These are phyloP conservation scores for Monosporozyma aquatica DNA, from an alignment of 805 yeast species.

Conservation along the genomic window DNA sequence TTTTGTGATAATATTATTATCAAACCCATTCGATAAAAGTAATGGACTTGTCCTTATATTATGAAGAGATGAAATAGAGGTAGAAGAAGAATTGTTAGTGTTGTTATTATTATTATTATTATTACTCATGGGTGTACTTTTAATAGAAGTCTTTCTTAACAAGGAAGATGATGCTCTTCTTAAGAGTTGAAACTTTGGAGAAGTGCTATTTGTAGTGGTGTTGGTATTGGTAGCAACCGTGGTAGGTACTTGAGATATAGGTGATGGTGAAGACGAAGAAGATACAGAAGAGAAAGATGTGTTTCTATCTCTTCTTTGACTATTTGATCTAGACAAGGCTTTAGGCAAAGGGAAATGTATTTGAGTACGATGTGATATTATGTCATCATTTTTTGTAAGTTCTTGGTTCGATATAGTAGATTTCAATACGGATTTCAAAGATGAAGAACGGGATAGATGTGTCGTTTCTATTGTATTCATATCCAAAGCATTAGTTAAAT, in stretches of 20 bases:
- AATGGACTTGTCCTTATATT: not conserved
- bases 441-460: not conserved
- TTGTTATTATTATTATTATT: not conserved
- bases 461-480: not conserved
- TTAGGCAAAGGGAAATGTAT: not conserved
- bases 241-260: not conserved
- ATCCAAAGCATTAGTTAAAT: not conserved
- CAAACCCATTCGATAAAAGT: not conserved
- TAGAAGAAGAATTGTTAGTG: not conserved
- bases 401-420: not conserved
- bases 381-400: too few relatives aligned
- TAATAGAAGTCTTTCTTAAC: slow-evolving; percentile 22
- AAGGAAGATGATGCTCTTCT: slow-evolving; percentile 28
- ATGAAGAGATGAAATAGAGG: not conserved
- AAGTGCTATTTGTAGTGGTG: not conserved
- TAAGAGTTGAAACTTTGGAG: slow-evolving; percentile 20
- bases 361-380: too few relatives aligned
- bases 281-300: not conserved
- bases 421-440: slow-evolving; percentile 1
- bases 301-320: not conserved
- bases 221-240: not conserved
- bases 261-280: not conserved
- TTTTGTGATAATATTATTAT: too few relatives aligned
- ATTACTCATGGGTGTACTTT: too few relatives aligned
- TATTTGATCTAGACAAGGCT: not conserved